Conservation (phyloP, 768 basidiomycete species). For the Trametes cinnabarina region DNA sequence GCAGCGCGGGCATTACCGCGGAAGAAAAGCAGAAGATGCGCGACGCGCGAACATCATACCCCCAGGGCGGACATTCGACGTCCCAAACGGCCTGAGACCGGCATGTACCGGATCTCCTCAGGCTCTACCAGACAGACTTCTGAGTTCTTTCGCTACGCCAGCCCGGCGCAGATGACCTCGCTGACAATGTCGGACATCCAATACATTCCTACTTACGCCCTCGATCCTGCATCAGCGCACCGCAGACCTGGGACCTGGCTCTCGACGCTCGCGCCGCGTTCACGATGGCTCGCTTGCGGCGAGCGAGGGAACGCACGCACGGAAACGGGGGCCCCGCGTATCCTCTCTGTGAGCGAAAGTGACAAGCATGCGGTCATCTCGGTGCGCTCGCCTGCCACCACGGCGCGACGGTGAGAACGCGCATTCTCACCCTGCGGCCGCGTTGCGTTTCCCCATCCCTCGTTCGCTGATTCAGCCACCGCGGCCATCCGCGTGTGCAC, state of each 20-base stretch:
- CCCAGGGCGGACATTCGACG: neutral
- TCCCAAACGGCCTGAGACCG: conserved; percentile 8
- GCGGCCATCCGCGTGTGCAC: neutral
- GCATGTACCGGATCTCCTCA: neutral
- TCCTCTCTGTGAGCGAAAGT: neutral
- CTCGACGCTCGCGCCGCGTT: neutral
- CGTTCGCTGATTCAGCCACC: conserved; percentile 1
- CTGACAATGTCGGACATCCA: neutral
- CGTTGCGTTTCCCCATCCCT: neutral
- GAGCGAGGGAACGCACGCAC: neutral
- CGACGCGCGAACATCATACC: neutral
- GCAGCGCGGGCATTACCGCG: neutral
- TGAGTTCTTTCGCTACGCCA: neutral
- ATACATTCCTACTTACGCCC: neutral
- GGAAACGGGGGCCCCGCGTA: neutral
- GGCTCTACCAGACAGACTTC: conserved; percentile 5
- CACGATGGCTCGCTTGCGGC: neutral
- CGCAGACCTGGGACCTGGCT: neutral
- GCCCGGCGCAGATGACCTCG: neutral
- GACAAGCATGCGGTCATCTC: conserved; percentile 10
- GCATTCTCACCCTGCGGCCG: conserved; percentile 7
- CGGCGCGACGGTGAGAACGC: neutral
- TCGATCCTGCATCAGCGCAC: neutral
- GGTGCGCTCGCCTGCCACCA: neutral
- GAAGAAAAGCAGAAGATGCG: too few species aligned